phyloP scores from a whole-genome alignment of 2,329 filamentous ascomycete genomes.

The Raffaelea arxii region DNA sequence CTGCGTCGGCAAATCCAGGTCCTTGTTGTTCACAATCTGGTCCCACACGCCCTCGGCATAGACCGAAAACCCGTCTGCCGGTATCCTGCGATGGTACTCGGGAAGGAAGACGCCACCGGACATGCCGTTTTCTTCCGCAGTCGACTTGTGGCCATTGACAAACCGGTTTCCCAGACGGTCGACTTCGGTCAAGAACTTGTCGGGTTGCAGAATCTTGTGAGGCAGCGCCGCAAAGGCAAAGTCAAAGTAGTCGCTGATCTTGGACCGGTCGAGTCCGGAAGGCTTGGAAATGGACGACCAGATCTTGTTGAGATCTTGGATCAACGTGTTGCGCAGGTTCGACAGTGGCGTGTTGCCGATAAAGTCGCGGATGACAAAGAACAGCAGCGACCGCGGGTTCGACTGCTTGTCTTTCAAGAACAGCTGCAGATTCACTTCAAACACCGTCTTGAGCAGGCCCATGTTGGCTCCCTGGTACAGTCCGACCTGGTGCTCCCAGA shows the following conservation, averaged over 20 bases:
- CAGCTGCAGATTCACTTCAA: constrained; percentile 94
- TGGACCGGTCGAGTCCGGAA: constrained; percentile 73
- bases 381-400: constrained; percentile 80
- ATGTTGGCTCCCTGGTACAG: constrained; percentile 98
- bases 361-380: constrained; percentile 98
- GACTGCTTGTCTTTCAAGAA: constrained; percentile 95
- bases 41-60: constrained; percentile 96
- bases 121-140: constrained; percentile 58
- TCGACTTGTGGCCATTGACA: constrained; percentile 66
- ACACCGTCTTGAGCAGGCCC: constrained; percentile 96
- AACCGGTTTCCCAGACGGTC: constrained; percentile 74
- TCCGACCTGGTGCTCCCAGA: constrained; percentile 98
- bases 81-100: constrained; percentile 92
- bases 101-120: constrained; percentile 79
- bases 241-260: constrained; percentile 96
- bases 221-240: constrained; percentile 93
- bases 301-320: constrained; percentile 84
- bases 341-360: constrained; percentile 82
- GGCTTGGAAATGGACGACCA: constrained; percentile 93
- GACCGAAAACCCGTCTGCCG: constrained; percentile 89
- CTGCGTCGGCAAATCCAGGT: constrained; percentile 90
- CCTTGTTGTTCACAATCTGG: constrained; percentile 98
- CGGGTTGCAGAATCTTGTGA: constrained; percentile 92
- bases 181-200: constrained; percentile 77
- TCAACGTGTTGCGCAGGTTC: constrained; percentile 81